Conservation (phyloP, 306 rosid genomes). For the Oemleria cerasiformis region DNA sequence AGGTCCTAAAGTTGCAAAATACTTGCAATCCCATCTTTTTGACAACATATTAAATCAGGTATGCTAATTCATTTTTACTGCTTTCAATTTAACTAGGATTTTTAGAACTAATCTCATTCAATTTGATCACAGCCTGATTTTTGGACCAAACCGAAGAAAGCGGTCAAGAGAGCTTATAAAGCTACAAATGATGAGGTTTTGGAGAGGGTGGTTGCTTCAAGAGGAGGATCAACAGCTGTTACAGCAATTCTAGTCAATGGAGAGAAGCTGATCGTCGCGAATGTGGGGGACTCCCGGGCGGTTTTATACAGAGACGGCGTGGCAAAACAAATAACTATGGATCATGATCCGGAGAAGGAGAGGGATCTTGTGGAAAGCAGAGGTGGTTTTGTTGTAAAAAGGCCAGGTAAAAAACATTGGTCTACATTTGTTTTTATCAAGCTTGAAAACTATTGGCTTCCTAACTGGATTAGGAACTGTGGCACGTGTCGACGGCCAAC, state of each 20-base stretch:
- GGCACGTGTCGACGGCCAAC: constrained; percentile 59
- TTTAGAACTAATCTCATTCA: too few relatives aligned
- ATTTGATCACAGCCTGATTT: constrained; percentile 44
- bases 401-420: constrained; percentile 34
- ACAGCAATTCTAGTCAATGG: constrained; percentile 55
- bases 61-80: neutral
- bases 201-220: constrained; percentile 32
- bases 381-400: constrained; percentile 49
- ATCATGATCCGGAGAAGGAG: constrained; percentile 58
- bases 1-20: constrained; percentile 51
- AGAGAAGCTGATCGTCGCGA: constrained; percentile 38
- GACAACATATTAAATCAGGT: constrained; percentile 48
- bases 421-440: neutral
- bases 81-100: too few relatives aligned
- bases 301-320: constrained; percentile 38
- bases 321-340: constrained; percentile 44
- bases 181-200: constrained; percentile 48
- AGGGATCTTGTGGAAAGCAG: constrained; percentile 48
- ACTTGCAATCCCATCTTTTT: constrained; percentile 56
- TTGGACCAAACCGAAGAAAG: constrained; percentile 53
- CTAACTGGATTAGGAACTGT: constrained; percentile 34
- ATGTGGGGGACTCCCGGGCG: constrained; percentile 63
- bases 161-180: constrained; percentile 47
- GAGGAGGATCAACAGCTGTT: constrained; percentile 67
- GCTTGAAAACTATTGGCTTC: neutral